Base-by-base conservation (phyloP, 768 basidiomycete species). In the Phallus indusiatus region DNA sequence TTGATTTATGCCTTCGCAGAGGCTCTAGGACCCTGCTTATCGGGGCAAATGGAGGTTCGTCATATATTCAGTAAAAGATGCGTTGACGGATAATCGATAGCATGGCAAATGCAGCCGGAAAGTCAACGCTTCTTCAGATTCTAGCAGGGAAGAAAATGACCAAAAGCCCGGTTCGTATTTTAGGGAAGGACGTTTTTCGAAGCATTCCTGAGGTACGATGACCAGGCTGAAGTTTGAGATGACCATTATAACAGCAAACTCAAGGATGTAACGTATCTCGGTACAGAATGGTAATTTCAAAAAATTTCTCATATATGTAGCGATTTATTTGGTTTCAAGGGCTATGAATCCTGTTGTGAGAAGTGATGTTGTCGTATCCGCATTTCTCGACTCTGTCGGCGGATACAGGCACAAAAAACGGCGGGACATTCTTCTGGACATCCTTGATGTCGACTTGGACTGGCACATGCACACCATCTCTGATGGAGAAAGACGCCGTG, bases 391-490 rank as follows among this genome's bases (percentile, higher is more conserved):
- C 70, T 94, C 92, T 17, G 91, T 99, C 5, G 96, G 96, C 14
- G 96, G 96, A 0, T 97, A 96, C 69, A 79, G 93, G 55, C 81
- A 97, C 74, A 95, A 95, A 70, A 86, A 85, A 64, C 80, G 94
- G 33, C 78, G 95, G 47, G 91, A 99, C 69, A 72, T 67, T 7
- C 78, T 99, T 3, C 83, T 99, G 56, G 86, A 93, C 71, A 88
- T 99, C 61, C 75, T 98, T 47, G 94, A 98, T 68, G 82, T 99
- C 60, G 96, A 99, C 73, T 74, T 97, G 18, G 89, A 94, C 67
- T 99, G 91, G 94, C 90, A 83, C 62, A 94, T 95, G 91, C 91
- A 95, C 68, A 73, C 85, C 60, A 94, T 99, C 60, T 95, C 93
- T 2, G 96, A 99, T 69, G 96, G 96, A 52, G 96, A 98, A 72